Base-by-base conservation (phyloP, 2,329 filamentous ascomycete species). In the Ceratocystis destructans region DNA sequence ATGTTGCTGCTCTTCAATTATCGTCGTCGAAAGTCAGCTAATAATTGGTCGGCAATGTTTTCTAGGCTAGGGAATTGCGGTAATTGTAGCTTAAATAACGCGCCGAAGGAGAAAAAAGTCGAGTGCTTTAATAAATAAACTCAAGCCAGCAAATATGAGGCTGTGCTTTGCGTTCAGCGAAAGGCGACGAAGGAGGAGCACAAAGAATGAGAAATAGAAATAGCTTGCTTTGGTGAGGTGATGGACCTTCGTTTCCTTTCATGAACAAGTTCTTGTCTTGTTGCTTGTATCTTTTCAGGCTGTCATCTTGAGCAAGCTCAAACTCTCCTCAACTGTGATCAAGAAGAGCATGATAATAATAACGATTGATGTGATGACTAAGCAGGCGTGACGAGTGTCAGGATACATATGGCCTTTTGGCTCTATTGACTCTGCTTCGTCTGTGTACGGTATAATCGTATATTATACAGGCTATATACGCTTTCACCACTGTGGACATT, bases 301-400 rank as follows among this genome's bases (percentile, higher is more conserved):
- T 53, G 17, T 53, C 5, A 25, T 53, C 5, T n/a, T 53, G 48
- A 22, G n/a, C 48, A n/a, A 25, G 41, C 28, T 64, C 17, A 55
- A 64, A 10, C 62, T 62, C 41, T 53, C 33, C n/a, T 12, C 59
- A 48, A 25, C 17, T 41, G 67, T 55, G 64, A 57, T 33, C 50
- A 33, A 3, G n/a, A 61, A 5, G 37, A 20, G 22, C 12, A 33
- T 65, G 45, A 41, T 41, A 15, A 41, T 41, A 15, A 41, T 41
- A 17, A 17, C 12, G 25, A 57, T 31, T 41, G 61, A 12, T 4
- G n/a, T 25, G 65, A 67, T 67, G 65, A 67, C 65, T 67, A 67
- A 67, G 57, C 57, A 20, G 17, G 10, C 12, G 22, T 57, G 8
- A 10, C 10, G 2, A 2, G 3, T 28, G 61, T 53, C 41, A 41